Evolutionary conservation across 768 basidiomycete genomes (phyloP).

Genomic region (Russula abietina): DNA sequence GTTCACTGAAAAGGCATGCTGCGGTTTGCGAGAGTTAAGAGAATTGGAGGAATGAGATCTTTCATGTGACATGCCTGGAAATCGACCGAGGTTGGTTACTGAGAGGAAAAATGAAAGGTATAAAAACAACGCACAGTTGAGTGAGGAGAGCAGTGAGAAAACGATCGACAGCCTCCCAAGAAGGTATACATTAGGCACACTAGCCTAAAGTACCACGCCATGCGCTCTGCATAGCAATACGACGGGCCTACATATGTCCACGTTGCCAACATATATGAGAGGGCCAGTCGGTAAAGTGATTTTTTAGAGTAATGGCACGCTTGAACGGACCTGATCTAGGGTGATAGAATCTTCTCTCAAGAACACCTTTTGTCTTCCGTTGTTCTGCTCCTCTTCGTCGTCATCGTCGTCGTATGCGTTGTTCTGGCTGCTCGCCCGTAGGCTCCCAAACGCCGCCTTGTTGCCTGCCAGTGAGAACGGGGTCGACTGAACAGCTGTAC

Average conservation of each 20-base stretch:
- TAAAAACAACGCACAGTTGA: slow-evolving; percentile 6
- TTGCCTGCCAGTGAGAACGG: slow-evolving; percentile 75
- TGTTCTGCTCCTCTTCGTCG: slow-evolving; percentile 52
- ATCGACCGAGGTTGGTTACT: neutral
- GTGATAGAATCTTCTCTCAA: slow-evolving; percentile 81
- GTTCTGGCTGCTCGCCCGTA: slow-evolving; percentile 41
- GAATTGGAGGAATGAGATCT: slow-evolving; percentile 13
- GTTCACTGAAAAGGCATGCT: slow-evolving; percentile 18
- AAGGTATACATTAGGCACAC: slow-evolving; percentile 7
- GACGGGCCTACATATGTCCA: slow-evolving; percentile 52
- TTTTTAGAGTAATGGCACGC: neutral
- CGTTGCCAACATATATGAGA: neutral
- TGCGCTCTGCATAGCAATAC: slow-evolving; percentile 86
- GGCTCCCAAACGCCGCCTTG: slow-evolving; percentile 79
- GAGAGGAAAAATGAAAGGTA: neutral
- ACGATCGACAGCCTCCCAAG: slow-evolving; percentile 10
- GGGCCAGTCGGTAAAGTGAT: neutral
- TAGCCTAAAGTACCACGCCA: slow-evolving; percentile 68
- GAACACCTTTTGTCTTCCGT: slow-evolving; percentile 63
- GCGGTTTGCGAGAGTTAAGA: slow-evolving; percentile 10
- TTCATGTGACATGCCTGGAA: slow-evolving; percentile 18
- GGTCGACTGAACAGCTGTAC: slow-evolving; percentile 73
- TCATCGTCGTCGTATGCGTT: slow-evolving; percentile 70
- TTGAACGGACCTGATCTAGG: slow-evolving; percentile 71
- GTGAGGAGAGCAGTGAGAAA: slow-evolving; percentile 16